A percentile compares a stretch with the other conserved stretches of the same genome.
Conservation (phyloP, 2,329 filamentous ascomycete genomes). For the Claviceps pusilla region DNA sequence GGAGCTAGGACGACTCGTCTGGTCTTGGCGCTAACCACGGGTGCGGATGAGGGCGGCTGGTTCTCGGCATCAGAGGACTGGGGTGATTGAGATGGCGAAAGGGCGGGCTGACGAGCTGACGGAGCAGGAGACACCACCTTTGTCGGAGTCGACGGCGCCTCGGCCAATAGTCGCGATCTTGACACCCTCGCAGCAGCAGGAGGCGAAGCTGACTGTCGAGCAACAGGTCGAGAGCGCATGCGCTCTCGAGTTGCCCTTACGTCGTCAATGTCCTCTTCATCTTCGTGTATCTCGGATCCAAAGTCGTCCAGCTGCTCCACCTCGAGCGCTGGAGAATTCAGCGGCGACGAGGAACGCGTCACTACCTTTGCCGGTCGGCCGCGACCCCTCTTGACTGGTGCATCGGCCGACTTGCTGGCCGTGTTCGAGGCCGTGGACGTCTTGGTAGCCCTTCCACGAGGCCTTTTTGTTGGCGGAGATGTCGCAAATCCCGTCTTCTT, state of each 20-base stretch:
- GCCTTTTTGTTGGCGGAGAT: constrained; percentile 11
- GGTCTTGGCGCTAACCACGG: constrained; percentile 28
- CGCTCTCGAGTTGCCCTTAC: not conserved
- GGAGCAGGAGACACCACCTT: constrained; percentile 28
- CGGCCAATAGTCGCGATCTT: constrained; percentile 6
- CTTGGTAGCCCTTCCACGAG: constrained; percentile 11
- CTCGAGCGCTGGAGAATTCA: not conserved
- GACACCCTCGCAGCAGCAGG: not conserved
- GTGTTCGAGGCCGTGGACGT: constrained; percentile 9
- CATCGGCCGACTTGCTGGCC: constrained; percentile 5
- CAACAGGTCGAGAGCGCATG: not conserved
- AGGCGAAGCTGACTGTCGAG: not conserved
- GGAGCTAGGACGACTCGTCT: constrained; percentile 34
- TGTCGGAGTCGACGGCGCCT: constrained; percentile 29
- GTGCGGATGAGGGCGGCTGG: constrained; percentile 53
- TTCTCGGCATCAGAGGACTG: constrained; percentile 74
- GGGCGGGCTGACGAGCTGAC: constrained; percentile 35
- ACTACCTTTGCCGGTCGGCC: constrained; percentile 16
- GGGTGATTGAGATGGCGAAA: constrained; percentile 52
- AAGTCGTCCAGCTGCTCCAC: constrained; percentile 6
- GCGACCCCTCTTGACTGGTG: constrained; percentile 15
- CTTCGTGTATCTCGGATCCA: constrained; percentile 3
- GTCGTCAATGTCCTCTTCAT: not conserved
- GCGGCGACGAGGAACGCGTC: not conserved
- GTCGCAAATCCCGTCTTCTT: constrained; percentile 17